Base-by-base conservation (phyloP, 768 basidiomycete species). In the Candolleomyces eurysporus region DNA sequence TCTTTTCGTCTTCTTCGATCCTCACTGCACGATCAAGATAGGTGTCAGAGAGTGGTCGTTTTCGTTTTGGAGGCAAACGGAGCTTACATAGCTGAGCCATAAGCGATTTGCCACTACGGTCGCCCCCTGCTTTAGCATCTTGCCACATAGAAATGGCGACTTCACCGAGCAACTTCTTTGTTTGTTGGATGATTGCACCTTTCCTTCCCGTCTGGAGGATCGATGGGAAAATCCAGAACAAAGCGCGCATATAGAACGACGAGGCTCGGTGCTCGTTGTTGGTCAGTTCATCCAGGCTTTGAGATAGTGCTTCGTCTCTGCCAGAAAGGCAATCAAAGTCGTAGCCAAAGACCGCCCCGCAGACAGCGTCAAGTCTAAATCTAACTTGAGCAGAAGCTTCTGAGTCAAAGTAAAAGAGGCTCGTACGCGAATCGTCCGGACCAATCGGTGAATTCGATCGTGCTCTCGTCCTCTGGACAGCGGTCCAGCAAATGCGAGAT, bases 171-270 rank as follows among this genome's bases (percentile, higher is more conserved):
- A 84, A 81, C n/a, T 72, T 68, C 62, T 82, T 84, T 16, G 84
- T 80, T 61, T 74, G 73, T 61, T 78, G 76, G 57, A 88, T 84
- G 79, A 85, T 82, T 58, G 79, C 71, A 11, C 84, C 84, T 66
- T 86, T 86, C 71, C 81, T 78, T 4, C 86, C 84, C 13, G 86
- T 76, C 30, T 77, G 76, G 14, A 86, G 67, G 51, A 87, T 79
- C 46, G 82, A 76, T 3, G 86, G 86, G 30, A 83, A 79, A 16
- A 84, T 69, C 84, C 83, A 86, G 59, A 87, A 86, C 26, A 87
- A 73, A 42, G 87, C 83, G 43, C 84, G 81, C 78, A 86, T 86
- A 64, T 86, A 86, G 67, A 87, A 86, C 4, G 84, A 84, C 53
- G 81, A 79, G n/a, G 66, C 65, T 42, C 76, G 83, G 66, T 85